Evolutionary conservation across 495 filamentous ascomycete genomes (phyloP).

Genomic region (Lasiosphaeria ovina): DNA sequence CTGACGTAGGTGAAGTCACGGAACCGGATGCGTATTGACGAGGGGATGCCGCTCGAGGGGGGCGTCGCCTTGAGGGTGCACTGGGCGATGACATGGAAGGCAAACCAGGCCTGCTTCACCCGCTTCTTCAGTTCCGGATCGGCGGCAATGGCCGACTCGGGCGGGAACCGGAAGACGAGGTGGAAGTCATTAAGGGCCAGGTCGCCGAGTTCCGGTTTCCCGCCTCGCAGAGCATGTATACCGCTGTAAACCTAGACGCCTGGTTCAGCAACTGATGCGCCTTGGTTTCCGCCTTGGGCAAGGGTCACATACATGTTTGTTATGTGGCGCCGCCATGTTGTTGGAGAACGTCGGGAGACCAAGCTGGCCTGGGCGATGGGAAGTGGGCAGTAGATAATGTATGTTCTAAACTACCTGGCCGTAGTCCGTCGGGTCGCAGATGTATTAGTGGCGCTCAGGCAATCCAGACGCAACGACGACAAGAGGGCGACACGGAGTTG

Average conservation of each 20-base stretch:
- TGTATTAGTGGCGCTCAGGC: too few species aligned
- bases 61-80: slow-evolving; percentile 71
- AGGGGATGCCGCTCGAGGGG: slow-evolving; percentile 65
- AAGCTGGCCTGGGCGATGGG: too few species aligned
- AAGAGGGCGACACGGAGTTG: too few species aligned
- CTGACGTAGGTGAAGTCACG: slow-evolving; percentile 91
- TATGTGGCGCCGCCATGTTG: slow-evolving; percentile 33
- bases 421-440: too few species aligned
- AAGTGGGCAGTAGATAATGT: too few species aligned
- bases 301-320: slow-evolving; percentile 29
- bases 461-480: too few species aligned
- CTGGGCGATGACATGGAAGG: slow-evolving; percentile 83
- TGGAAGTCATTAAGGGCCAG: slow-evolving; percentile 45
- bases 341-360: neutral
- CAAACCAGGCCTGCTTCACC: slow-evolving; percentile 77
- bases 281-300: neutral
- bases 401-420: too few species aligned
- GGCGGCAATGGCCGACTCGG: slow-evolving; percentile 26
- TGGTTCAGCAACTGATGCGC: slow-evolving; percentile 15
- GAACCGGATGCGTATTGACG: slow-evolving; percentile 83
- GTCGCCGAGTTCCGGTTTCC: slow-evolving; percentile 41
- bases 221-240: slow-evolving; percentile 44
- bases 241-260: slow-evolving; percentile 31
- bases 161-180: slow-evolving; percentile 38
- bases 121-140: slow-evolving; percentile 43